Percentiles rank a stretch among this genome's conserved stretches.
Evolutionary conservation across 345 rosid genomes (phyloP).

Genomic region (Raphanus raphanistrum): DNA sequence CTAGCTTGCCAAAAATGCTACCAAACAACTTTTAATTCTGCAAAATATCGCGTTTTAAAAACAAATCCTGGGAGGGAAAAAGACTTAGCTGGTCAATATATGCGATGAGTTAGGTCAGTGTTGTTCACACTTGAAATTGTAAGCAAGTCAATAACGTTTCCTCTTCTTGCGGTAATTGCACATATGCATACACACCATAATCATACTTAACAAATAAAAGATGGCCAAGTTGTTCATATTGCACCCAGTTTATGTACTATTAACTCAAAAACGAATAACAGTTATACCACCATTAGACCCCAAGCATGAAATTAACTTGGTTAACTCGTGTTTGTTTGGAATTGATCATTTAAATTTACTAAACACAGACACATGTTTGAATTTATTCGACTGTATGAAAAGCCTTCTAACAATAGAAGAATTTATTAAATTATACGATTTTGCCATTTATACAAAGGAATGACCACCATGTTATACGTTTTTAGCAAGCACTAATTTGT

Average conservation of each 20-base stretch:
- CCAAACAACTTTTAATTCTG: background rate
- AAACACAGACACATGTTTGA: background rate
- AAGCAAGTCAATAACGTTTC: conserved; percentile 14
- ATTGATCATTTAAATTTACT: background rate
- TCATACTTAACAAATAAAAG: background rate
- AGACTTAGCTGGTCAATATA: conserved; percentile 18
- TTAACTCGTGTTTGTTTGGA: background rate
- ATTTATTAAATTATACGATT: background rate
- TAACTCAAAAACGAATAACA: background rate
- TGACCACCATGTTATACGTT: background rate
- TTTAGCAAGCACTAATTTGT: background rate
- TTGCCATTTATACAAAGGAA: background rate
- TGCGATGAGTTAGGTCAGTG: conserved; percentile 4
- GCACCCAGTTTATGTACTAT: background rate
- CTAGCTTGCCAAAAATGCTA: background rate
- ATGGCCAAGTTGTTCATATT: background rate
- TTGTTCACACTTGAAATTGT: conserved; percentile 28
- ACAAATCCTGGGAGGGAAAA: background rate
- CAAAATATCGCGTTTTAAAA: background rate
- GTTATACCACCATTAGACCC: background rate
- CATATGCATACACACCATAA: conserved; percentile 9
- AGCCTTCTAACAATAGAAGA: background rate
- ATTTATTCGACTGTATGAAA: background rate
- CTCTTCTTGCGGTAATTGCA: background rate
- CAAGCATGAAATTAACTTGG: background rate